Evolutionary conservation across 2,329 filamentous ascomycete genomes (phyloP).

Genomic region (Tolypocladium ophioglossoides): DNA sequence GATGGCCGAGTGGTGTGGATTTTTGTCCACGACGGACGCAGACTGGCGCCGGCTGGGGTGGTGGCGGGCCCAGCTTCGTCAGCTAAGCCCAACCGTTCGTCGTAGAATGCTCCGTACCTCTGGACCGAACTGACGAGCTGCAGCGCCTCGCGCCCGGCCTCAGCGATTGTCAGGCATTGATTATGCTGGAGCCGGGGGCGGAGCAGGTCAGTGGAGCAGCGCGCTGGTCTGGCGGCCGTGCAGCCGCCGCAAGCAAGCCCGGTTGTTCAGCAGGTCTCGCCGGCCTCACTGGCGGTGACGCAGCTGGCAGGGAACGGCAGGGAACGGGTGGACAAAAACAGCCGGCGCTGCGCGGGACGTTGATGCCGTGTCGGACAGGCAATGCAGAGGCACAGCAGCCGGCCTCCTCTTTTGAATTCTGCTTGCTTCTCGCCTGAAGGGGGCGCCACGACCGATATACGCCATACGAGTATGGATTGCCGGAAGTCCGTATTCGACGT

Average conservation of each 20-base stretch:
- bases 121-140: neutral
- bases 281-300: neutral
- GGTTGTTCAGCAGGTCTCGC: too few species aligned
- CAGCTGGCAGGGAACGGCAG: neutral
- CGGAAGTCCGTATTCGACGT: too few species aligned
- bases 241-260: too few species aligned
- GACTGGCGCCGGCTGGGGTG: neutral
- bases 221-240: too few species aligned
- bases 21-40: neutral
- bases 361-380: neutral
- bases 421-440: neutral
- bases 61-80: neutral
- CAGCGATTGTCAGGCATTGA: neutral
- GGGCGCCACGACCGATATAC: neutral
- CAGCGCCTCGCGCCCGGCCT: neutral
- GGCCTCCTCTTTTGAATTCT: neutral
- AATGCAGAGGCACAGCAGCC: neutral
- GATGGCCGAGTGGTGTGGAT: neutral
- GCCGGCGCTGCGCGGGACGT: neutral
- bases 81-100: neutral
- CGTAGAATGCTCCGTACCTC: too few species aligned
- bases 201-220: neutral
- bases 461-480: too few species aligned
- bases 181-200: neutral
- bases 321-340: neutral